Percentiles rank a stretch among this genome's conserved stretches.
Conservation (phyloP, 768 basidiomycete species). For the Rhodotorula kratochvilovae region DNA sequence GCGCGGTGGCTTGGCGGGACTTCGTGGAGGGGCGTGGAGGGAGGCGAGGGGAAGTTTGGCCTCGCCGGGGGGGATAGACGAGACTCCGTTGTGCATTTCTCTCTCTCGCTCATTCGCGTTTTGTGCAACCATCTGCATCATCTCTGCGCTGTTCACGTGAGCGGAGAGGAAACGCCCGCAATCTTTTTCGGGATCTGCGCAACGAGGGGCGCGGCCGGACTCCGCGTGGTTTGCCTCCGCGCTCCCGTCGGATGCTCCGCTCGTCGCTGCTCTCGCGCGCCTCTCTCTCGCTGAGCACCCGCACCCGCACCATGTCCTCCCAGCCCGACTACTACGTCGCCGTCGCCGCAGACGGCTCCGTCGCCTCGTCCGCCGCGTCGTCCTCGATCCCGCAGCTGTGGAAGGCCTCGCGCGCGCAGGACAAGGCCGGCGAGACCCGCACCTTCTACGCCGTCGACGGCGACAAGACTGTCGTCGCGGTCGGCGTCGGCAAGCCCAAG, state of each 20-base stretch:
- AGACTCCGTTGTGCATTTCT: too few relatives aligned
- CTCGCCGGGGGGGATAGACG: too few relatives aligned
- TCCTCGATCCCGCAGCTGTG: constrained; percentile 26
- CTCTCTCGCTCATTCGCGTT: too few relatives aligned
- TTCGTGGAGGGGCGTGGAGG: too few relatives aligned
- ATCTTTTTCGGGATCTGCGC: not conserved
- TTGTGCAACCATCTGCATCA: too few relatives aligned
- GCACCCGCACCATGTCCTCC: constrained; percentile 21
- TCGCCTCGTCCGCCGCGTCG: not conserved
- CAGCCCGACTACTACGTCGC: constrained; percentile 24
- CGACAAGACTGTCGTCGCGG: constrained; percentile 31
- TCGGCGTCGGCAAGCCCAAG: constrained; percentile 12
- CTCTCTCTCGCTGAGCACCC: not conserved
- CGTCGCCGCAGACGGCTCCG: constrained; percentile 5
- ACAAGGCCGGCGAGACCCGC: constrained; percentile 43
- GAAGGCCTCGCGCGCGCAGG: constrained; percentile 37
- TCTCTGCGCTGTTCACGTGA: not conserved
- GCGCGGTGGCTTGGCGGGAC: too few relatives aligned
- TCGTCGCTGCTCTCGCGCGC: not conserved
- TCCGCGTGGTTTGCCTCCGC: not conserved
- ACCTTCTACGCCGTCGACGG: constrained; percentile 48
- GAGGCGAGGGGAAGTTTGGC: too few relatives aligned
- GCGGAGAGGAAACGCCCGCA: too few relatives aligned
- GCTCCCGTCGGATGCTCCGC: not conserved
- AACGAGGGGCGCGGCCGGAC: too few relatives aligned